Evolutionary conservation across 2,329 filamentous ascomycete species (phyloP).

Genomic region (Aspergillus niger): DNA sequence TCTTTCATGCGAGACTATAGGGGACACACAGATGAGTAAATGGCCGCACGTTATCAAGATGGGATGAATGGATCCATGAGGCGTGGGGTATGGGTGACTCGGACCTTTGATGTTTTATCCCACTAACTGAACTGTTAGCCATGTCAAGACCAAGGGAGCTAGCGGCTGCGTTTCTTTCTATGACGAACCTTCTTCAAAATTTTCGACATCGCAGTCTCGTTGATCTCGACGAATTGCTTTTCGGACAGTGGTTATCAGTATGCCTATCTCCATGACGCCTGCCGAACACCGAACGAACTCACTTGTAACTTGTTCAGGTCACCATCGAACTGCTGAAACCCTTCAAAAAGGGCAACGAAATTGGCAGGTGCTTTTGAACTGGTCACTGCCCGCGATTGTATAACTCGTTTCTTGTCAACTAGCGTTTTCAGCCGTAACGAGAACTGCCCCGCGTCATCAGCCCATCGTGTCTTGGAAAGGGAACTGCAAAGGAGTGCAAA

Average conservation of each 20-base stretch:
- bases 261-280: not conserved
- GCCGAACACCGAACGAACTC: conserved; percentile 22
- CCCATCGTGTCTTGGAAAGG: not conserved
- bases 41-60: not conserved
- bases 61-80: not conserved
- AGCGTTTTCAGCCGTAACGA: conserved; percentile 90
- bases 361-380: conserved; percentile 86
- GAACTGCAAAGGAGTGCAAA: conserved; percentile 47
- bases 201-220: conserved; percentile 96
- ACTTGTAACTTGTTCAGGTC: conserved; percentile 91
- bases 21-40: conserved; percentile 34
- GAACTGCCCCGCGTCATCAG: conserved; percentile 59
- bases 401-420: conserved; percentile 89
- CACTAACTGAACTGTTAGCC: conserved; percentile 57
- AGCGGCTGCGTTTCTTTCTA: conserved; percentile 2
- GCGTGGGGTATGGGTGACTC: conserved; percentile 17
- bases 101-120: conserved; percentile 96
- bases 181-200: conserved; percentile 84
- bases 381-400: conserved; percentile 75
- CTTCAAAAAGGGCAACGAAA: conserved; percentile 93
- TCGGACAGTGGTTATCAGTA: conserved; percentile 11
- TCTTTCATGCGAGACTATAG: conserved; percentile 88
- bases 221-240: conserved; percentile 96
- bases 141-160: conserved; percentile 15
- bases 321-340: conserved; percentile 94